Evolutionary conservation across 225 moss, liverwort and hornwort genomes (phyloP).

Genomic region (Lunularia cruciata): DNA sequence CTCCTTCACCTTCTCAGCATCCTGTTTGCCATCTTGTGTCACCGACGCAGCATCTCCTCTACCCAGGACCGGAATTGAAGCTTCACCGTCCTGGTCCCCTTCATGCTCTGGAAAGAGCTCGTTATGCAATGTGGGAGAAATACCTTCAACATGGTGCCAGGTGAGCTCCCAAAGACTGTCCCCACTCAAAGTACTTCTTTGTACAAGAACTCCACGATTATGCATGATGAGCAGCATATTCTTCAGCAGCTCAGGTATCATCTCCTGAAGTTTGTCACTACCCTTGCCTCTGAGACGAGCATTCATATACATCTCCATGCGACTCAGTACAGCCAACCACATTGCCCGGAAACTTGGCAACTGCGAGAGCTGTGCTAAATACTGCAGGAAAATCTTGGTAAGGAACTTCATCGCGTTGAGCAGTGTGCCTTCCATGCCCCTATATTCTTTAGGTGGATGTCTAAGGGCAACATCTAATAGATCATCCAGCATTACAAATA

Average conservation of each 20-base stretch:
- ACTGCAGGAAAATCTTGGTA: constrained; percentile 94
- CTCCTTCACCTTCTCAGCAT: constrained; percentile 25
- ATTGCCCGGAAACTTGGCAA: constrained; percentile 82
- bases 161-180: constrained; percentile 95
- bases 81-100: constrained; percentile 25
- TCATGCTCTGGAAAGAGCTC: constrained; percentile 63
- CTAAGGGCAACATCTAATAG: constrained; percentile 81
- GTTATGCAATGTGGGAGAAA: constrained; percentile 65
- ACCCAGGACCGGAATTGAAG: constrained; percentile 2
- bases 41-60: not conserved
- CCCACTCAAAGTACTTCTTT: constrained; percentile 55
- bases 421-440: constrained; percentile 88
- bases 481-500: constrained; percentile 77
- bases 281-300: constrained; percentile 71
- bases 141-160: constrained; percentile 81
- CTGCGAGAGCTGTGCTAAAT: constrained; percentile 74
- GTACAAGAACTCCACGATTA: constrained; percentile 65
- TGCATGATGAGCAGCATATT: constrained; percentile 85
- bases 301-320: constrained; percentile 95
- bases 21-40: constrained; percentile 22
- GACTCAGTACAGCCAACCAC: constrained; percentile 86
- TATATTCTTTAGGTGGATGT: constrained; percentile 85
- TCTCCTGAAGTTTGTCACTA: constrained; percentile 91
- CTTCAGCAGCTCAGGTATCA: constrained; percentile 82
- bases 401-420: constrained; percentile 81